A percentile compares a stretch with the other conserved stretches of the same genome.
These are phyloP conservation scores for Talaromyces piceae DNA, from an alignment of 2,329 filamentous ascomycete genomes.

Conservation along the genomic window DNA sequence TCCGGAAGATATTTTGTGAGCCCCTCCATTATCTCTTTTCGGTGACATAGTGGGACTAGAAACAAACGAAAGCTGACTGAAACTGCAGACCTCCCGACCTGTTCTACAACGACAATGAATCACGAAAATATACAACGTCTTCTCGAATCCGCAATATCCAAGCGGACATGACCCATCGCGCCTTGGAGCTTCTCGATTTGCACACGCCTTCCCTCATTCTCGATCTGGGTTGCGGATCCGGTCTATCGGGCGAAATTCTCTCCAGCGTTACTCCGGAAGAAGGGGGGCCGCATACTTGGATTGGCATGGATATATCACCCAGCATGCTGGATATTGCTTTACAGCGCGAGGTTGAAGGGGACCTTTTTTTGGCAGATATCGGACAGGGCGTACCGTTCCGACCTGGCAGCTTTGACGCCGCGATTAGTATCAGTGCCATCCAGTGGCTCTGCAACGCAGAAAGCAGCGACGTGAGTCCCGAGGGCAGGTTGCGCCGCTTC, in stretches of 20 bases:
- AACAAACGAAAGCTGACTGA: background rate
- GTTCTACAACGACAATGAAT: constrained; percentile 94
- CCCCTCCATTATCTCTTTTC: constrained; percentile 12
- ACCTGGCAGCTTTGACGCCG: constrained; percentile 85
- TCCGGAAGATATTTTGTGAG: constrained; percentile 87
- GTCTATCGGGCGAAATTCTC: constrained; percentile 88
- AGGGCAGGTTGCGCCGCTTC: constrained; percentile 72
- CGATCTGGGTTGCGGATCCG: constrained; percentile 93
- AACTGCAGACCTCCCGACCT: constrained; percentile 74
- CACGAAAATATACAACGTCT: constrained; percentile 93
- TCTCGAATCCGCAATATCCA: constrained; percentile 95
- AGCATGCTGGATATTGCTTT: constrained; percentile 97
- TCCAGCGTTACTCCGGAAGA: constrained; percentile 61
- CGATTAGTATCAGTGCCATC: constrained; percentile 90
- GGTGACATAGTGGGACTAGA: constrained; percentile 15
- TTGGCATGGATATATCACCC: constrained; percentile 92
- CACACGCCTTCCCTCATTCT: constrained; percentile 76
- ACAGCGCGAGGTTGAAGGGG: constrained; percentile 84
- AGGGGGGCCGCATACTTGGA: constrained; percentile 83
- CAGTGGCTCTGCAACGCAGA: constrained; percentile 99
- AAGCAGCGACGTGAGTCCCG: constrained; percentile 71
- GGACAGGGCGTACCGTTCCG: constrained; percentile 94
- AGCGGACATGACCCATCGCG: constrained; percentile 85
- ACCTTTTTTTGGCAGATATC: constrained; percentile 89
- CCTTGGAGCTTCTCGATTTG: constrained; percentile 83